Evolutionary conservation across 805 yeast species (phyloP).

Genomic region (Ascoidea asiatica): DNA sequence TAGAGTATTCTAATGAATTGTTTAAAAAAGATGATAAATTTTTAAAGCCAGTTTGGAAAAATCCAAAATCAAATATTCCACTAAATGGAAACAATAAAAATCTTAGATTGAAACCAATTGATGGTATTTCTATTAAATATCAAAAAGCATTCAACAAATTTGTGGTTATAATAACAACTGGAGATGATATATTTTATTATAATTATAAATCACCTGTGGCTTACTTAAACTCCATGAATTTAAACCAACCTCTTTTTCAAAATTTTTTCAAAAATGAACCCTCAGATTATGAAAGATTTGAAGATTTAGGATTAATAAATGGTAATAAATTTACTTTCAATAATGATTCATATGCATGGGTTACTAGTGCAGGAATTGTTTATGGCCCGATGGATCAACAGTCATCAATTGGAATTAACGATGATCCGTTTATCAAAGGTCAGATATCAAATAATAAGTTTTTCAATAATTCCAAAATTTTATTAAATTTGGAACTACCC

Average conservation of each 20-base stretch:
- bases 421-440: too few species aligned
- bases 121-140: conserved; percentile 15
- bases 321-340: conserved; percentile 20
- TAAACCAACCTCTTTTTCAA: conserved; percentile 13
- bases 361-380: conserved; percentile 32
- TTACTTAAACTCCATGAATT: conserved; percentile 10
- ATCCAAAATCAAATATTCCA: conserved; percentile 8
- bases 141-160: conserved; percentile 4
- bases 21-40: conserved; percentile 25
- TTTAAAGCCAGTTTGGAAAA: conserved; percentile 27
- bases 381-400: conserved; percentile 5
- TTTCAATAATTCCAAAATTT: conserved; percentile 22
- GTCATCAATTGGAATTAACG: neutral
- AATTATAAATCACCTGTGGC: conserved; percentile 4
- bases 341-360: conserved; percentile 26
- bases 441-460: conserved; percentile 12
- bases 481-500: conserved; percentile 27
- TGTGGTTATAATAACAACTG: conserved; percentile 14
- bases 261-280: conserved; percentile 16
- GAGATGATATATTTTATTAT: conserved; percentile 20
- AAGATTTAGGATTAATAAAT: conserved; percentile 18
- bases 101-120: conserved; percentile 10
- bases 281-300: conserved; percentile 23
- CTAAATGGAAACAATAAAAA: neutral
- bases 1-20: conserved; percentile 32